Evolutionary conservation across 345 rosid species (phyloP).

Genomic region (Linum tenue): DNA sequence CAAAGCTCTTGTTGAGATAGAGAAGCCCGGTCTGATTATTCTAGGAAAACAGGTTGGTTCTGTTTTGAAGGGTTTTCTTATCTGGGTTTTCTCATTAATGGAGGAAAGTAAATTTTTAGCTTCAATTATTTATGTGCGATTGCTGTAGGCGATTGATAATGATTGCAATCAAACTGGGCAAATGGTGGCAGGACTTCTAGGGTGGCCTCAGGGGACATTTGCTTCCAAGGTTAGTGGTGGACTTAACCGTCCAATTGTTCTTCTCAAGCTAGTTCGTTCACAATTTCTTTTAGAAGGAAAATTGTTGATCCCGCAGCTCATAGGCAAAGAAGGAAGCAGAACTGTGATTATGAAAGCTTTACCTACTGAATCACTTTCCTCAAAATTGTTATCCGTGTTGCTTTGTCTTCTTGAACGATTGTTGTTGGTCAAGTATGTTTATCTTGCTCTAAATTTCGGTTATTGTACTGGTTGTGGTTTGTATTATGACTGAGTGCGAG

Average conservation of each 20-base stretch:
- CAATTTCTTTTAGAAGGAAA: not conserved
- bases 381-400: not conserved
- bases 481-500: not conserved
- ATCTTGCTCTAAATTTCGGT: not conserved
- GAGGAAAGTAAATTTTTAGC: not conserved
- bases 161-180: constrained; percentile 98
- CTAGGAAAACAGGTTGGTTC: constrained; percentile 69
- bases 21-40: constrained; percentile 73
- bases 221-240: constrained; percentile 67
- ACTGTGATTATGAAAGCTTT: not conserved
- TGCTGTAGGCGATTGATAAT: constrained; percentile 79
- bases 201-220: constrained; percentile 96
- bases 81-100: not conserved
- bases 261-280: not conserved
- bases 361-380: not conserved
- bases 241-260: not conserved
- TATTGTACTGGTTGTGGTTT: not conserved
- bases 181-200: constrained; percentile 88
- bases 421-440: no score
- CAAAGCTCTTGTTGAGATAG: constrained; percentile 57
- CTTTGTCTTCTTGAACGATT: not conserved
- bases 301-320: not conserved
- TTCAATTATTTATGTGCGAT: not conserved
- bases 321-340: not conserved
- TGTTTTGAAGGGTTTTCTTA: not conserved